Percentiles rank a stretch among this genome's conserved stretches.
These are phyloP conservation scores for Diaporthe sp. DNA, from an alignment of 2,329 filamentous ascomycete genomes.

Conservation along the genomic window DNA sequence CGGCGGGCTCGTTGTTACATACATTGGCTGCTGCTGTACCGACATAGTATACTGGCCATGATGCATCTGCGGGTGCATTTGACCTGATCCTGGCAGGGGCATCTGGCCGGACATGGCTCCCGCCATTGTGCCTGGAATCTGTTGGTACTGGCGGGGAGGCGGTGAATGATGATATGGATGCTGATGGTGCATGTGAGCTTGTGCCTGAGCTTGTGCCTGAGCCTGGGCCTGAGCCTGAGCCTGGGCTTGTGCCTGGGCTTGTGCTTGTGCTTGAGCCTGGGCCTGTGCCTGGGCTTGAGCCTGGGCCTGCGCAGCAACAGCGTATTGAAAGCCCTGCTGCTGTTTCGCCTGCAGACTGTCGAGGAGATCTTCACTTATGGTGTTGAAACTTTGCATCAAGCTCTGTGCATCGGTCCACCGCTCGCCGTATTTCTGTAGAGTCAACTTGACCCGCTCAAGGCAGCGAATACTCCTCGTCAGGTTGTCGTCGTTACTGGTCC, in stretches of 20 bases:
- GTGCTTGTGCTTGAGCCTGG: background rate
- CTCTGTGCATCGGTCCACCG: conserved; percentile 68
- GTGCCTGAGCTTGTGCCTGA: conserved; percentile 28
- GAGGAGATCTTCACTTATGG: conserved; percentile 56
- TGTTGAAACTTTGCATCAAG: conserved; percentile 64
- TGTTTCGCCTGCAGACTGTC: conserved; percentile 53
- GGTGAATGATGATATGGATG: conserved; percentile 25
- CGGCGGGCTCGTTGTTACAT: conserved; percentile 41
- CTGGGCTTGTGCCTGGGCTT: conserved; percentile 23
- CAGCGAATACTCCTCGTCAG: conserved; percentile 66
- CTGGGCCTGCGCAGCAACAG: conserved; percentile 42
- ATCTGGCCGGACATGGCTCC: conserved; percentile 30
- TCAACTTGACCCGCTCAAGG: conserved; percentile 63
- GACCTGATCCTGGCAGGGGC: conserved; percentile 22
- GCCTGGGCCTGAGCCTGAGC: conserved; percentile 42
- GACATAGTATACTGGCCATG: conserved; percentile 26
- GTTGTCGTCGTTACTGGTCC: conserved; percentile 57
- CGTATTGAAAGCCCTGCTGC: conserved; percentile 44
- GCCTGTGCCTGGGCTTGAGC: conserved; percentile 19
- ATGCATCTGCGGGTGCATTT: conserved; percentile 31
- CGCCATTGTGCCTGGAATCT: conserved; percentile 26
- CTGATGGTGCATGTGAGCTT: conserved; percentile 27
- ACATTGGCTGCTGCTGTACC: conserved; percentile 29
- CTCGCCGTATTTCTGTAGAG: conserved; percentile 66
- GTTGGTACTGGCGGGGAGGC: conserved; percentile 28